Evolutionary conservation across 2,329 filamentous ascomycete species (phyloP).

Genomic region (Aureobasidium vineae): DNA sequence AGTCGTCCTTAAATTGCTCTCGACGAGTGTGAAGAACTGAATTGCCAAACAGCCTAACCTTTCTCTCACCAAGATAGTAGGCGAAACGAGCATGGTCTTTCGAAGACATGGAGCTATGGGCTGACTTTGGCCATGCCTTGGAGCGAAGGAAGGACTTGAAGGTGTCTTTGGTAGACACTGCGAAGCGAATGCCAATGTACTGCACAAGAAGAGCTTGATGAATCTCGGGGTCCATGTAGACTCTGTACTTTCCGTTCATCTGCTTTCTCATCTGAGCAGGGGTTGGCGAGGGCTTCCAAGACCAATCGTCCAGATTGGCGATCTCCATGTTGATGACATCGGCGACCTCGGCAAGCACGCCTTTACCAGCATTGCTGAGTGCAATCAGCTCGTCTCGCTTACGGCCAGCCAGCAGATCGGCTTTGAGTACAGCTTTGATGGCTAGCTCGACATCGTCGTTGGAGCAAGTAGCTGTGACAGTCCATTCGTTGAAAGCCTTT

Average conservation of each 20-base stretch:
- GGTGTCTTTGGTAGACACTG: constrained; percentile 47
- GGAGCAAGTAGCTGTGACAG: constrained; percentile 40
- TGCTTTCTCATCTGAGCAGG: constrained; percentile 53
- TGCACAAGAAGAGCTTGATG: constrained; percentile 57
- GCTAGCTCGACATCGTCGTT: constrained; percentile 45
- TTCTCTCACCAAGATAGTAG: constrained; percentile 44
- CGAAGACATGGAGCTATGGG: constrained; percentile 37
- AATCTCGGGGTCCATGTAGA: constrained; percentile 60
- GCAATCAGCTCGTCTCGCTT: constrained; percentile 53
- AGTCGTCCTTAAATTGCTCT: constrained; percentile 45
- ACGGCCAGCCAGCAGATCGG: constrained; percentile 53
- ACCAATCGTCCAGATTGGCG: constrained; percentile 52
- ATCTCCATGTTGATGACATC: constrained; percentile 60
- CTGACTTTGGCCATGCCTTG: constrained; percentile 45
- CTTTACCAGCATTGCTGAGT: constrained; percentile 47
- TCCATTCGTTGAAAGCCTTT: constrained; percentile 31
- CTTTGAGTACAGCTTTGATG: constrained; percentile 51
- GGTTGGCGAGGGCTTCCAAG: constrained; percentile 50
- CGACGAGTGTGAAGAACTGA: constrained; percentile 36
- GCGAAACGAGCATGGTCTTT: constrained; percentile 45
- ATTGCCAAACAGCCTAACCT: constrained; percentile 7
- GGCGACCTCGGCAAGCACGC: constrained; percentile 54
- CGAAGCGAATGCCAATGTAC: constrained; percentile 54
- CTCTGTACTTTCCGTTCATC: constrained; percentile 58
- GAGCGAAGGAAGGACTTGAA: constrained; percentile 43